These are phyloP conservation scores for Rhizopus arrhizus DNA, from an alignment of 371 early-diverging fungal genomes.

Conservation along the genomic window DNA sequence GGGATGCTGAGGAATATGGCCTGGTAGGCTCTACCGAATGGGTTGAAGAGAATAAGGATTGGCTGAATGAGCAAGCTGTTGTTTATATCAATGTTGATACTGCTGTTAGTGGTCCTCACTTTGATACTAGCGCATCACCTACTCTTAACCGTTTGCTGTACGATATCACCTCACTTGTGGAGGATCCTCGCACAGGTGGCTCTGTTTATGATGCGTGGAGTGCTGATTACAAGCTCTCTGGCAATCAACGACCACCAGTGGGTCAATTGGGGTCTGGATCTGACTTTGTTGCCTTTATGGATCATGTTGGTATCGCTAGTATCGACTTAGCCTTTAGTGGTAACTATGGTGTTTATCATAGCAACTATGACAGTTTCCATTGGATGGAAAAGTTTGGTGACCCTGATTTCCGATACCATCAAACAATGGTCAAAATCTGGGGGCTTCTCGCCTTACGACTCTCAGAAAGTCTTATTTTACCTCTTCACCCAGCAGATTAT, in stretches of 20 bases:
- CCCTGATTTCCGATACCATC: slow-evolving; percentile 62
- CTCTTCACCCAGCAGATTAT: slow-evolving; percentile 44
- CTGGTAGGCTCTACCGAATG: slow-evolving; percentile 73
- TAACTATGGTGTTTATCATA: slow-evolving; percentile 65
- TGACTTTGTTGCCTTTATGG: slow-evolving; percentile 62
- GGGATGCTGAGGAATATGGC: slow-evolving; percentile 77
- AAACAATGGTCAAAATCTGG: slow-evolving; percentile 49
- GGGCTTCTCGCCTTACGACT: slow-evolving; percentile 47
- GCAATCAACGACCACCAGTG: slow-evolving; percentile 23
- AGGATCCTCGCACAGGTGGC: slow-evolving; percentile 51
- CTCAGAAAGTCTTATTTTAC: slow-evolving; percentile 43
- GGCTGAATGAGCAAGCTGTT: slow-evolving; percentile 57
- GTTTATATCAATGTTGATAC: slow-evolving; percentile 68
- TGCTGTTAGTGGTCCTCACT: slow-evolving; percentile 56
- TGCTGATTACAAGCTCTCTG: slow-evolving; percentile 16
- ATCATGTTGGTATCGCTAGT: slow-evolving; percentile 65
- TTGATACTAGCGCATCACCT: slow-evolving; percentile 57
- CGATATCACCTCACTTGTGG: slow-evolving; percentile 52
- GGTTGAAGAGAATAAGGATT: slow-evolving; percentile 66
- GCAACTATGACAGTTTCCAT: slow-evolving; percentile 63
- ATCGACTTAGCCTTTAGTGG: slow-evolving; percentile 55
- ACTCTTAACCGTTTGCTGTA: slow-evolving; percentile 53
- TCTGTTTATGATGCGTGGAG: slow-evolving; percentile 62
- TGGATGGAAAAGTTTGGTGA: slow-evolving; percentile 72
- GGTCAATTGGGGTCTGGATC: slow-evolving; percentile 59